Conservation (phyloP, 441 rosid species). For the Adansonia rubrostipa region DNA sequence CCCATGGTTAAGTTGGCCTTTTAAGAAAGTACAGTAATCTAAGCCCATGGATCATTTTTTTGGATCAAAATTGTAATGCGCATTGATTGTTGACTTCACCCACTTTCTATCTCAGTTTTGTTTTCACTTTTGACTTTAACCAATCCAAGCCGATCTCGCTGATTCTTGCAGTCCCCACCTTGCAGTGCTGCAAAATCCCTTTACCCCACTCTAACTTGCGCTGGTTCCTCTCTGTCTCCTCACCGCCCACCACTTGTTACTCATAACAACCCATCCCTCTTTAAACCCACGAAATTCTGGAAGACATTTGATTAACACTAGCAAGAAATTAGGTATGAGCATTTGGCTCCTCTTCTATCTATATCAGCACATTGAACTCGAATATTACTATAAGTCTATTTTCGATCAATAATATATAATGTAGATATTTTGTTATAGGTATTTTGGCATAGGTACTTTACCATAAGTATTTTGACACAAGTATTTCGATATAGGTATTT, state of each 20-base stretch:
- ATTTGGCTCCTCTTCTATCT: background rate
- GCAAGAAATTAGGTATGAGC: conserved; percentile 43
- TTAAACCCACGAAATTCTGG: conserved; percentile 13
- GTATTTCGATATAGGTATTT: too few relatives aligned
- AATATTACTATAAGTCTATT: too few relatives aligned
- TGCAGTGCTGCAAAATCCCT: conserved; percentile 20
- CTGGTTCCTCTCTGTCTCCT: conserved; percentile 30
- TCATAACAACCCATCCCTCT: conserved; percentile 7
- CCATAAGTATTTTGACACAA: too few relatives aligned
- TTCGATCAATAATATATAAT: too few relatives aligned
- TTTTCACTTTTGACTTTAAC: background rate
- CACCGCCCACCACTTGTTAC: conserved; percentile 35
- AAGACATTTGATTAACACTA: conserved; percentile 59
- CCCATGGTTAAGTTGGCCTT: background rate
- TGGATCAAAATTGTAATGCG: background rate
- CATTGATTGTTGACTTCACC: background rate
- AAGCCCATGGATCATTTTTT: background rate
- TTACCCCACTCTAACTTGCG: background rate
- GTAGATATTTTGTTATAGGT: too few relatives aligned
- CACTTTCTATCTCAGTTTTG: background rate
- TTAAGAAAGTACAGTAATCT: background rate
- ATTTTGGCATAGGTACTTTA: too few relatives aligned
- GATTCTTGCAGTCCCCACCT: background rate
- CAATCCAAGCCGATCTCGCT: background rate
- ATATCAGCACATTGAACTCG: background rate